phyloP scores from a whole-genome alignment of 805 yeast genomes.

The Sungouiozyma intestinalis region DNA sequence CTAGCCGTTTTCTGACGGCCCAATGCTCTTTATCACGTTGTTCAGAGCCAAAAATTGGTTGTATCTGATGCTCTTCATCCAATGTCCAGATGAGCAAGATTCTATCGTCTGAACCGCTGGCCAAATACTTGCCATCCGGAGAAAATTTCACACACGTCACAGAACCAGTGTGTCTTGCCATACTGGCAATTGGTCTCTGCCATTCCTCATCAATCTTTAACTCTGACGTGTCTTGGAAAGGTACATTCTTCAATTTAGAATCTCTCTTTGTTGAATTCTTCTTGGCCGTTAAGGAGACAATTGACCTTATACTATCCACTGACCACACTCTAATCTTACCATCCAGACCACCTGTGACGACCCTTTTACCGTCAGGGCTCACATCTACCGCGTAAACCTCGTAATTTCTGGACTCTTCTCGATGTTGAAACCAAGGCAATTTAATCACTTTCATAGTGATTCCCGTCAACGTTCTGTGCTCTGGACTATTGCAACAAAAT shows the following conservation, averaged over 20 bases:
- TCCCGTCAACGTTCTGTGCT: too few relatives aligned
- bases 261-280: not conserved
- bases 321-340: conserved; percentile 92
- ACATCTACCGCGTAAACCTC: conserved; percentile 81
- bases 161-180: conserved; percentile 95
- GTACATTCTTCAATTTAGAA: conserved; percentile 3
- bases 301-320: conserved; percentile 39
- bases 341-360: conserved; percentile 91
- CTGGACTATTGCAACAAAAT: too few relatives aligned
- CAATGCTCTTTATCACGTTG: conserved; percentile 75
- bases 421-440: conserved; percentile 63
- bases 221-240: conserved; percentile 1
- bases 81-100: conserved; percentile 87
- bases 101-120: conserved; percentile 93
- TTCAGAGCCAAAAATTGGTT: conserved; percentile 56
- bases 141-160: conserved; percentile 90
- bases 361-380: conserved; percentile 68
- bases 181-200: conserved; percentile 62
- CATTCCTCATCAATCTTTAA: conserved; percentile 11
- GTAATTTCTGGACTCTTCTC: conserved; percentile 67
- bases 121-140: conserved; percentile 83
- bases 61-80: conserved; percentile 46
- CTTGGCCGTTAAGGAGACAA: conserved; percentile 12
- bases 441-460: conserved; percentile 51
- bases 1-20: conserved; percentile 85